These are phyloP conservation scores for Dactylis glomerata DNA, from an alignment of 176 grass and related monocot species.

Conservation along the genomic window DNA sequence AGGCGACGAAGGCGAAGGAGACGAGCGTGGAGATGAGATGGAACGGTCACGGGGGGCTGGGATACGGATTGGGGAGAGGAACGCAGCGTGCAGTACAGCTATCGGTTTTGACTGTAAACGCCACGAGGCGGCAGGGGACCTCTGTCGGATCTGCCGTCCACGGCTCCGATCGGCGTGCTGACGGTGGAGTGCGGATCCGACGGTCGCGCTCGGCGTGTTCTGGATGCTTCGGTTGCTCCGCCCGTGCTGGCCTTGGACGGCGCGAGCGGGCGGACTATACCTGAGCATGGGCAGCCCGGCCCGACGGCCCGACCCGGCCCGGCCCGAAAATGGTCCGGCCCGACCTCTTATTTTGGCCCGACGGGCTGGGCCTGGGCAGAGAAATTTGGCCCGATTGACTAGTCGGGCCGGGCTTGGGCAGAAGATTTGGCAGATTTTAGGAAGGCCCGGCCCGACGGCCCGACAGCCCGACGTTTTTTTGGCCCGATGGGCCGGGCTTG, in stretches of 20 bases:
- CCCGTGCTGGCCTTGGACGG: not conserved
- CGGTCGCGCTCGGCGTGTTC: not conserved
- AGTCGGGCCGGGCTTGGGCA: too few relatives aligned
- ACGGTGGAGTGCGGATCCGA: not conserved
- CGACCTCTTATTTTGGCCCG: too few relatives aligned
- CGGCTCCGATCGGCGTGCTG: not conserved
- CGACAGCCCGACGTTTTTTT: too few relatives aligned
- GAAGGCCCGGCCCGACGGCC: too few relatives aligned
- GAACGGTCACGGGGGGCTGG: not conserved
- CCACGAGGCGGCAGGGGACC: not conserved
- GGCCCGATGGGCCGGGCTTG: too few relatives aligned
- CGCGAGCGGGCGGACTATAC: not conserved
- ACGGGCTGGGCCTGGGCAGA: too few relatives aligned
- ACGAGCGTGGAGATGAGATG: not conserved
- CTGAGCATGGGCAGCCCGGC: too few relatives aligned
- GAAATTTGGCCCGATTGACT: too few relatives aligned
- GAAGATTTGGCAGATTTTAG: too few relatives aligned
- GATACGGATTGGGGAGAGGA: slow-evolving; percentile 12
- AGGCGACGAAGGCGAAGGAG: not conserved
- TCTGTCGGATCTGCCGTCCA: not conserved
- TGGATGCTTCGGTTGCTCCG: not conserved
- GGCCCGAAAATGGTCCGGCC: too few relatives aligned
- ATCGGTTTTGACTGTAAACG: not conserved
- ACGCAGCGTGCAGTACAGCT: not conserved
- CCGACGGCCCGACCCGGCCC: too few relatives aligned